Base-by-base conservation (phyloP, 75 land plant species). In the Azolla pinnata region DNA sequence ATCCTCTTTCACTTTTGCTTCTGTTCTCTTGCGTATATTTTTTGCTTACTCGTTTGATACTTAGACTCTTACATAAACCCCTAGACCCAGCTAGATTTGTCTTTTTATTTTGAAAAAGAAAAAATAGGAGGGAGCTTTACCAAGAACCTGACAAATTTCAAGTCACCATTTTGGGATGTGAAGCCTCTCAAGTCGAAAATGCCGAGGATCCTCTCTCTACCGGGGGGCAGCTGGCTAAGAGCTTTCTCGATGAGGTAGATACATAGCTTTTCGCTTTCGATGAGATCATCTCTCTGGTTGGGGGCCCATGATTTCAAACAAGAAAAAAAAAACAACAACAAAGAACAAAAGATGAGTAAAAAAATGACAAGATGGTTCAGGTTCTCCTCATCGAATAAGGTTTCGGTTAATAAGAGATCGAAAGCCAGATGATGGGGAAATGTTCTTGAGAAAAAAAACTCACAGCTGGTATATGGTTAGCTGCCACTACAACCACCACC, bases 401-500 rank as follows among this genome's bases (percentile, higher is more conserved):
- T n/a, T n/a, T n/a, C 27, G n/a, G 8, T 46, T 31, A 31, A 1
- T 0, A 59, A 59, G 14, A 0, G 19, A 7, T 0, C 44, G n/a
- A n/a, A n/a, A n/a, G n/a, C n/a, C n/a, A n/a, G n/a, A n/a, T n/a
- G n/a, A n/a, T n/a, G n/a, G n/a, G n/a, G n/a, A n/a, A n/a, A n/a
- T n/a, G n/a, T n/a, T n/a, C n/a, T n/a, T n/a, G n/a, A n/a, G n/a
- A n/a, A n/a, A n/a, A n/a, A n/a, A n/a, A n/a, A 80, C 76, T 79
- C 69, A 90, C 90, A 25, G 56, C 80, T 46, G 87, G 85, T 44
- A 83, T 64, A 76, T 95, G 99, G 63, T 95, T 95, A 53, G 85
- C 79, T 34, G 99, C 85, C 19, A 84, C 85, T n/a, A 95, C 99
- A 24, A 95, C 77, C 12, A 95, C 75, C 33, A 90, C 97, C n/a